phyloP scores from a whole-genome alignment of 495 filamentous ascomycete genomes.

The Penicillium crystallinum region DNA sequence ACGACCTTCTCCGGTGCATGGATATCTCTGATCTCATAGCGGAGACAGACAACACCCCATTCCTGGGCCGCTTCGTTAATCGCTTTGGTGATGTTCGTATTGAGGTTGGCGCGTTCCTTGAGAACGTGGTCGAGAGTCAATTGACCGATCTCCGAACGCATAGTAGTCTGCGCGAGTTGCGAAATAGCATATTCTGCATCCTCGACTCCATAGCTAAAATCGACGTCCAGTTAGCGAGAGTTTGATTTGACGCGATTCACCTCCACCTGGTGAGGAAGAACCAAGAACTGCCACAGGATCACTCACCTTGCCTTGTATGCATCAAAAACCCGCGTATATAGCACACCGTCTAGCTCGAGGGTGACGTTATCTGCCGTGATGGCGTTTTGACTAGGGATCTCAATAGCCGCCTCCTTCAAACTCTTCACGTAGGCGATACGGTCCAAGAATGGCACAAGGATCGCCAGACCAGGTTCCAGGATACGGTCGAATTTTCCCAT shows the following conservation, averaged over 20 bases:
- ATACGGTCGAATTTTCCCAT: constrained; percentile 97
- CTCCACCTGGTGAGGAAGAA: neutral
- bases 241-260: neutral
- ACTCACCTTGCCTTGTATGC: constrained; percentile 89
- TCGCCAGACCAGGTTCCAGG: constrained; percentile 81
- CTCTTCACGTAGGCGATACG: constrained; percentile 97
- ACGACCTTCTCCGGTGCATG: constrained; percentile 92
- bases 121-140: constrained; percentile 94
- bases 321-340: constrained; percentile 94
- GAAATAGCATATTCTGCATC: constrained; percentile 98
- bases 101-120: constrained; percentile 91
- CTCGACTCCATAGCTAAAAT: constrained; percentile 84
- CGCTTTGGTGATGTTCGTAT: constrained; percentile 93
- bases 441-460: constrained; percentile 87
- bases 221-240: constrained; percentile 8
- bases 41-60: constrained; percentile 93
- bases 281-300: neutral
- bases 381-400: constrained; percentile 92
- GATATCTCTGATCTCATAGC: constrained; percentile 98
- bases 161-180: constrained; percentile 95
- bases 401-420: constrained; percentile 90
- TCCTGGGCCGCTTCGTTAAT: constrained; percentile 97
- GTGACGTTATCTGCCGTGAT: constrained; percentile 99
- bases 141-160: constrained; percentile 97
- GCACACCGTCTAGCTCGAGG: constrained; percentile 86